phyloP scores from a whole-genome alignment of 2,329 filamentous ascomycete genomes.

The Cladophialophora carrionii region DNA sequence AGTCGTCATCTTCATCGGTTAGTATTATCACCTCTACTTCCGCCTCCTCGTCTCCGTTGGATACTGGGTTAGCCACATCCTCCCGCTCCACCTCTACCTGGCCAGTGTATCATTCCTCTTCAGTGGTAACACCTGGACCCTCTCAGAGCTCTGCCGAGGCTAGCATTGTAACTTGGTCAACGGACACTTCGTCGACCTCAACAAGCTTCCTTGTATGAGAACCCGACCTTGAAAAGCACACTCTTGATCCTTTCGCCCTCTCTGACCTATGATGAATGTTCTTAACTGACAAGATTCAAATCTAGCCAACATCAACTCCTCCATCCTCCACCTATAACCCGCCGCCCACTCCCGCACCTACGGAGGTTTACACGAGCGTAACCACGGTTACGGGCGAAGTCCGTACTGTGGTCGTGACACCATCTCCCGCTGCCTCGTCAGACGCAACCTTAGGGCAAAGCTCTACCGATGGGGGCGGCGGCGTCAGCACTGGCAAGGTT shows the following conservation, averaged over 20 bases:
- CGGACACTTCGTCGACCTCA: constrained; percentile 23
- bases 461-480: constrained; percentile 32
- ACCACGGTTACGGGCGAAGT: constrained; percentile 42
- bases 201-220: constrained; percentile 34
- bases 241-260: neutral
- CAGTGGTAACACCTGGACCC: constrained; percentile 32
- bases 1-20: constrained; percentile 35
- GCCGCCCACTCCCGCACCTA: constrained; percentile 19
- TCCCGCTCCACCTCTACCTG: constrained; percentile 22
- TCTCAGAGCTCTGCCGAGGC: constrained; percentile 36
- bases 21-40: constrained; percentile 35
- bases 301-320: constrained; percentile 6
- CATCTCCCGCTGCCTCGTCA: constrained; percentile 27
- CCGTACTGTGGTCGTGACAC: constrained; percentile 39
- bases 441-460: constrained; percentile 37
- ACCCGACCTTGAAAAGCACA: constrained; percentile 20
- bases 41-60: constrained; percentile 8
- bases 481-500: constrained; percentile 48
- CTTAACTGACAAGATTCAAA: neutral
- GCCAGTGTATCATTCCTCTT: constrained; percentile 21
- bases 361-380: constrained; percentile 37
- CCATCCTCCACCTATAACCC: neutral
- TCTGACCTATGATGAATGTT: neutral
- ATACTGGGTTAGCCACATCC: constrained; percentile 26
- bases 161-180: constrained; percentile 31